Conservation (phyloP, 1,139 yeast genomes). For the Geotrichum aggregatum region DNA sequence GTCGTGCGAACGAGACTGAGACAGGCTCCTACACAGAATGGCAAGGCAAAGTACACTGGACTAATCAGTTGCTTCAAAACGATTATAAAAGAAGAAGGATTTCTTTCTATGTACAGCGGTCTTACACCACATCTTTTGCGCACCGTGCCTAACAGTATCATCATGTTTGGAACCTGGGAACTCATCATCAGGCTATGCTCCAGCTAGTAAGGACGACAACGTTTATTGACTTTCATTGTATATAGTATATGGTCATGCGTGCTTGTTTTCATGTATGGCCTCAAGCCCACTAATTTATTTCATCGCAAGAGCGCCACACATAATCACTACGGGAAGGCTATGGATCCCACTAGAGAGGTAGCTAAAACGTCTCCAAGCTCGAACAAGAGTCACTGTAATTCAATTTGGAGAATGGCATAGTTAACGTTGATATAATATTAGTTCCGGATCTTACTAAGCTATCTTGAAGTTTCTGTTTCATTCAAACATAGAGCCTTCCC, state of each 20-base stretch:
- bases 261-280: no score
- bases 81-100: conserved; percentile 84
- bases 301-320: no score
- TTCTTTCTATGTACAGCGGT: conserved; percentile 94
- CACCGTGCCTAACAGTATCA: conserved; percentile 95
- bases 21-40: conserved; percentile 84
- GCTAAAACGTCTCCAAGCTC: no score
- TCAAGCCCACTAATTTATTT: no score
- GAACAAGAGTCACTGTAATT: no score
- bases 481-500: background rate
- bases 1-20: conserved; percentile 92
- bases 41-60: conserved; percentile 84
- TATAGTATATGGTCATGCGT: no score
- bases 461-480: background rate
- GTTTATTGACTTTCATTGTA: no score
- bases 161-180: conserved; percentile 99
- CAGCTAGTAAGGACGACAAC: background rate
- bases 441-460: background rate
- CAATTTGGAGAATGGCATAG: no score
- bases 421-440: no score
- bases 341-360: no score
- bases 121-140: conserved; percentile 92
- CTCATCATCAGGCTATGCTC: conserved; percentile 60
- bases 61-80: conserved; percentile 79
- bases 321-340: no score